These are phyloP conservation scores for Crithidia acanthocephali DNA, from an alignment of 208 protist species.

Conservation along the genomic window DNA sequence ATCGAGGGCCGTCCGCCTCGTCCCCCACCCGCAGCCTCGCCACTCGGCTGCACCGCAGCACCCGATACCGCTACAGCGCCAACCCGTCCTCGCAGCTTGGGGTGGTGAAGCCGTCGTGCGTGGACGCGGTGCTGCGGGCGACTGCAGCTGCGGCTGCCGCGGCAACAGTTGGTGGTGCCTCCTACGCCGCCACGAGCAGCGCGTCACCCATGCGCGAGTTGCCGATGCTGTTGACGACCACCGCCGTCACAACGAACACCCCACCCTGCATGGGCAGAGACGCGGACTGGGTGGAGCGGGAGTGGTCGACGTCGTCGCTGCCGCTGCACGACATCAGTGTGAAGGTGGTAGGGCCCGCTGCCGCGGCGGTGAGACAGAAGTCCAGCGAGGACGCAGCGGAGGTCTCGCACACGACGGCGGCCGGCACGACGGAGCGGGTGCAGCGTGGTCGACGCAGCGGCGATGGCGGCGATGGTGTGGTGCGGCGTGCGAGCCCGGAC, in stretches of 20 bases:
- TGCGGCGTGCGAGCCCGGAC: background rate
- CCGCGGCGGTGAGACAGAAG: too few relatives aligned
- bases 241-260: background rate
- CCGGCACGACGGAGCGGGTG: background rate
- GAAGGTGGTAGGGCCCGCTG: background rate
- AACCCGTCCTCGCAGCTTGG: background rate
- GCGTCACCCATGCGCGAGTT: background rate
- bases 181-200: background rate
- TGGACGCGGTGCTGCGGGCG: background rate
- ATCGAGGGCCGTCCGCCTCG: background rate
- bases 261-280: background rate
- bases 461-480: background rate
- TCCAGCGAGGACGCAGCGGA: too few relatives aligned
- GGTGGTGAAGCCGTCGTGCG: constrained; percentile 11
- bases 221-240: background rate
- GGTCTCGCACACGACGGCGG: too few relatives aligned
- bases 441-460: background rate
- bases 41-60: constrained; percentile 19
- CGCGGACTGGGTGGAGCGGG: background rate
- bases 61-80: constrained; percentile 7
- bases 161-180: too few relatives aligned
- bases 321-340: background rate
- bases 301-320: background rate
- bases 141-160: background rate
- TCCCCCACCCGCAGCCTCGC: background rate